Percentiles rank a stretch among this genome's conserved stretches.
These are phyloP conservation scores for Salvia splendens DNA, from an alignment of 257 asterid genomes.

Conservation along the genomic window DNA sequence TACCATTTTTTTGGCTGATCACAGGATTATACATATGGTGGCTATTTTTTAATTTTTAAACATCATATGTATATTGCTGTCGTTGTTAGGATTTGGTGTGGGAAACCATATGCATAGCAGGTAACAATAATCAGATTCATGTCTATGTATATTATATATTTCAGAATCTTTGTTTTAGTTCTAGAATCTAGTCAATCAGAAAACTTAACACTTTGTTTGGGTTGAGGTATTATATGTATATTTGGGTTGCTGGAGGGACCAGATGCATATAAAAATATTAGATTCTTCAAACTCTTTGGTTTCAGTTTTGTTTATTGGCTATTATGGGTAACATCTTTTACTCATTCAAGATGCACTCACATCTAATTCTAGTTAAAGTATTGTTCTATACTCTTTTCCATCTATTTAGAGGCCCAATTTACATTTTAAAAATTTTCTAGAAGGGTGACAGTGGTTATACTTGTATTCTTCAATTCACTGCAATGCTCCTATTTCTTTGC, in stretches of 20 bases:
- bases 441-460: constrained; percentile 8
- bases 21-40: neutral
- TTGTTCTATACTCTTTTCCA: constrained; percentile 13
- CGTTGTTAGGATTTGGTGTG: neutral
- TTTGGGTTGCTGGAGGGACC: constrained; percentile 20
- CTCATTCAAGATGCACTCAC: constrained; percentile 7
- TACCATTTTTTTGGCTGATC: constrained; percentile 25
- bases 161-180: neutral
- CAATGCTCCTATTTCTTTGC: constrained; percentile 9
- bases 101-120: neutral
- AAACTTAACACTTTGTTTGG: neutral
- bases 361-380: constrained; percentile 6
- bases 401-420: constrained; percentile 6
- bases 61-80: constrained; percentile 11
- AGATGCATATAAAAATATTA: constrained; percentile 25
- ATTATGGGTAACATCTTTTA: neutral
- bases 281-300: constrained; percentile 4
- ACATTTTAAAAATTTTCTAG: neutral
- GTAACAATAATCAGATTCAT: neutral
- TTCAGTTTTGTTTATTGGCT: too few species aligned
- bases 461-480: neutral
- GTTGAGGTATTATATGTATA: neutral
- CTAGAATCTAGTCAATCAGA: neutral
- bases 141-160: neutral
- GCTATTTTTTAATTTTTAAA: constrained; percentile 6